phyloP scores from a whole-genome alignment of 1,139 yeast genomes.

The Saccharomyces hybrid region DNA sequence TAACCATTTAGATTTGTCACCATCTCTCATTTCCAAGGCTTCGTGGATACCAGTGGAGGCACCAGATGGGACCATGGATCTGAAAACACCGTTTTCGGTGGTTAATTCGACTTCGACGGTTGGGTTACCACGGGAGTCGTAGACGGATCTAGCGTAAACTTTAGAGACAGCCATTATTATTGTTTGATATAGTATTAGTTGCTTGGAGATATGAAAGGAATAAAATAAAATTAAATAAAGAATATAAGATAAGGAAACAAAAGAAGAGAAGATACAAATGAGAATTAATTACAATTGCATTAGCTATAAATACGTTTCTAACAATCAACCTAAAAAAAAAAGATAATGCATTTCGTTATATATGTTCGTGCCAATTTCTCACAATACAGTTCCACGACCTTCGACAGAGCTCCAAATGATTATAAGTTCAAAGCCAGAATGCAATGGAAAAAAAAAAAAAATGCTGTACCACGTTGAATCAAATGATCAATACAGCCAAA shows the following conservation, averaged over 20 bases:
- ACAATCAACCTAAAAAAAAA: not conserved
- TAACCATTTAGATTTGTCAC: conserved; percentile 86
- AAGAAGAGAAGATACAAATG: not conserved
- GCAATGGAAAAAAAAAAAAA: not conserved
- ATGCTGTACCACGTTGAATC: not conserved
- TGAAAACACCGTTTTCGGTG: conserved; percentile 81
- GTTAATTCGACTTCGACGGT: conserved; percentile 90
- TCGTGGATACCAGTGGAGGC: conserved; percentile 94
- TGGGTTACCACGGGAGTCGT: conserved; percentile 98
- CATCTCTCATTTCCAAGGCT: conserved; percentile 93
- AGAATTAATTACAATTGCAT: not conserved
- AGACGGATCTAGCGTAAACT: conserved; percentile 83
- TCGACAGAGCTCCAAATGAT: not conserved
- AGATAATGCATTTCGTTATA: not conserved
- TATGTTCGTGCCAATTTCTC: not conserved
- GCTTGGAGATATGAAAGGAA: conserved; percentile 12
- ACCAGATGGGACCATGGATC: conserved; percentile 94
- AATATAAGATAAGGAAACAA: conserved; percentile 2
- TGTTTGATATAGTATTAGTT: conserved; percentile 11
- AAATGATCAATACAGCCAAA: not conserved
- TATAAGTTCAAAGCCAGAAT: not conserved
- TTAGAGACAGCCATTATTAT: conserved; percentile 48
- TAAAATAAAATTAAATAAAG: not conserved
- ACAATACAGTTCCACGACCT: not conserved
- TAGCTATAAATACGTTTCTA: not conserved